Base-by-base conservation (phyloP, 1,284 basidiomycete genomes). In the Lentinula novae-zelandiae region DNA sequence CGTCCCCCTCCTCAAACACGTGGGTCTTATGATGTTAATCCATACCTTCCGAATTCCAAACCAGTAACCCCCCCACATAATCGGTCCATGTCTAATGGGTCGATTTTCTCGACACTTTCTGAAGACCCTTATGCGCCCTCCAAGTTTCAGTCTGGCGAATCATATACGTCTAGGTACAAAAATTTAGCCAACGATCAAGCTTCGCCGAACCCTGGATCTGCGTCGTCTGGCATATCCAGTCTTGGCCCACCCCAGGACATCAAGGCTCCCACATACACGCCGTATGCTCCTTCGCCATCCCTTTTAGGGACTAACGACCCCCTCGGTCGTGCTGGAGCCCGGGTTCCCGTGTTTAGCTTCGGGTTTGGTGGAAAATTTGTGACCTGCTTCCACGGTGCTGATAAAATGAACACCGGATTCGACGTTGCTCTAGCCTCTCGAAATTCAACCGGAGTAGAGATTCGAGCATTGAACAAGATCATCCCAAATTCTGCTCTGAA, bases 361-460 rank as follows among this genome's bases (percentile, higher is more conserved):
- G 95, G 95, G 0, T 95, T 95, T 69, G 93, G 93, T 33, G 95
- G 95, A 12, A 89, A 89, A 68, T 69, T 96, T 55, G 81, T 96
- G 10, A 89, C 91, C 6, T 94, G 90, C 70, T 96, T 96, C 78
- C 93, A 95, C 61, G 85, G 84, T 8, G 79, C 85, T 12, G 78
- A 83, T 2, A 82, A 82, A 22, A 73, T 90, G 67, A 86, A 81
- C 68, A 87, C 86, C 10, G 87, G 89, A 20, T 89, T 91, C 67
- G 89, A 92, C 69, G 86, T 91, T 46, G 88, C 91, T 0, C 78
- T 94, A 36, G 83, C 87, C 4, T 83, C 88, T 17, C 83, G 90
- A 63, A 82, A 85, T 66, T 82, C 86, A 49, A 85, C 90, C 1
- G 84, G 86, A 50, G 75, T 96, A 31, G 82, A 84, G 65, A 80